phyloP scores from a whole-genome alignment of 2,329 filamentous ascomycete genomes.

The Alternaria conjuncta region DNA sequence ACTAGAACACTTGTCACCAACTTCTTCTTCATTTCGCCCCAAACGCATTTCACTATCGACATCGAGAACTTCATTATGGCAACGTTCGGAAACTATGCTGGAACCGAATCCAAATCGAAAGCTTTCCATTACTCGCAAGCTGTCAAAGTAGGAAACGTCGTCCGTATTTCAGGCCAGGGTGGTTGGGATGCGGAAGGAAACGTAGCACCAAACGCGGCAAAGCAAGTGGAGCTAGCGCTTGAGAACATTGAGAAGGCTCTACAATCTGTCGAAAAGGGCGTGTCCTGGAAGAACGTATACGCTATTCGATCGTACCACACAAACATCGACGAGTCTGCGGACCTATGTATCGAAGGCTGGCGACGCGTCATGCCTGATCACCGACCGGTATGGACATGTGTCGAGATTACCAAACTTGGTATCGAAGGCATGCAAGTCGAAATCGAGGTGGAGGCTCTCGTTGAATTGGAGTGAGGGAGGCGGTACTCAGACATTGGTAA shows the following conservation, averaged over 20 bases:
- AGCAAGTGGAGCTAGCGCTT: conserved; percentile 50
- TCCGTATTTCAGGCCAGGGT: conserved; percentile 21
- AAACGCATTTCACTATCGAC: background rate
- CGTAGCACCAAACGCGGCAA: conserved; percentile 5
- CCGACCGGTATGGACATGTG: conserved; percentile 17
- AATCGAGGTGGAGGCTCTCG: conserved; percentile 18
- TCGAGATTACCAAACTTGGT: conserved; percentile 16
- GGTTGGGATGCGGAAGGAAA: conserved; percentile 17
- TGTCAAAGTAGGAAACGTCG: conserved; percentile 13
- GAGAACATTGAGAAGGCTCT: conserved; percentile 60
- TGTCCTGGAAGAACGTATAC: conserved; percentile 54
- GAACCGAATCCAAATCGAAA: conserved; percentile 11
- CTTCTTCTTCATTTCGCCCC: background rate
- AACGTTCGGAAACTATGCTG: conserved; percentile 9
- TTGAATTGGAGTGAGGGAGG: background rate
- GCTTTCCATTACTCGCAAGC: conserved; percentile 19
- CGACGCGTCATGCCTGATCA: conserved; percentile 17
- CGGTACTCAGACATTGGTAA: background rate
- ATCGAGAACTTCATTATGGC: background rate
- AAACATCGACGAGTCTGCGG: conserved; percentile 7
- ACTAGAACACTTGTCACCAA: background rate
- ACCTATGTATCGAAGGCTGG: background rate
- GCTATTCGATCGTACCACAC: conserved; percentile 15
- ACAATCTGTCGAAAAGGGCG: conserved; percentile 5
- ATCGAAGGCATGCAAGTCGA: conserved; percentile 18